Conservation (phyloP, 1,284 basidiomycete genomes). For the Cutaneotrichosporon cutaneum region DNA sequence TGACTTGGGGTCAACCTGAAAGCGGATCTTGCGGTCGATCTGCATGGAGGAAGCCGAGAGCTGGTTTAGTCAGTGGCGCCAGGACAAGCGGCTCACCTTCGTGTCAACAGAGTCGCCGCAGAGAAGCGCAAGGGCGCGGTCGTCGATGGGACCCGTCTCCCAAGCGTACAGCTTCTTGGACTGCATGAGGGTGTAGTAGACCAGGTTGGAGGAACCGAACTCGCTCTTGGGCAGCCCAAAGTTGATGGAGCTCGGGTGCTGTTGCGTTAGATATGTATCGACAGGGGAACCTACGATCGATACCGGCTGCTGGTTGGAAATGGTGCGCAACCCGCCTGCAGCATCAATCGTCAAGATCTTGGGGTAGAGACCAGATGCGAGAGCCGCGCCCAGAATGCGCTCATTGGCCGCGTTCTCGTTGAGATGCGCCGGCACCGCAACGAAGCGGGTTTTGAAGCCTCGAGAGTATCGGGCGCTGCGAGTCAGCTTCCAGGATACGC, state of each 20-base stretch:
- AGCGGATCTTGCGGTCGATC: conserved; percentile 83
- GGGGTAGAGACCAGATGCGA: conserved; percentile 86
- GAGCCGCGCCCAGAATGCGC: conserved; percentile 72
- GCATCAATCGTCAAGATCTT: conserved; percentile 71
- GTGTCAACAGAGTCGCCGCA: conserved; percentile 86
- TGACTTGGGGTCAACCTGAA: conserved; percentile 67
- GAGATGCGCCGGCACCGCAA: conserved; percentile 68
- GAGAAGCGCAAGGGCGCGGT: conserved; percentile 75
- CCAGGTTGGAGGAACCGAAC: conserved; percentile 71
- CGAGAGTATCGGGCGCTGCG: conserved; percentile 71
- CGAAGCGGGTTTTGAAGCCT: conserved; percentile 68
- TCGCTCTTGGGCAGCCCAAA: conserved; percentile 67
- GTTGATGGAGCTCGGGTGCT: conserved; percentile 93
- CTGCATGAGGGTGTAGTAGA: conserved; percentile 82
- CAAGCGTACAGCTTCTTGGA: conserved; percentile 75
- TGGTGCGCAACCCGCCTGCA: conserved; percentile 67
- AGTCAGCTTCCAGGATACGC: conserved; percentile 6
- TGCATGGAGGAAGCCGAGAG: conserved; percentile 68
- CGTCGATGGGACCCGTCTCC: conserved; percentile 89
- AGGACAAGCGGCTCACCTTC: conserved; percentile 60
- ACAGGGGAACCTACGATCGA: conserved; percentile 40
- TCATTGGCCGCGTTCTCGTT: conserved; percentile 66
- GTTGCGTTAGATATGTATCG: conserved; percentile 69
- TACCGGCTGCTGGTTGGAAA: conserved; percentile 80
- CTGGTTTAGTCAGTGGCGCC: conserved; percentile 53